A percentile compares a stretch with the other conserved stretches of the same genome.
Evolutionary conservation across 169 alveolate species (phyloP).

Genomic region (Cryptosporidium parvum): DNA sequence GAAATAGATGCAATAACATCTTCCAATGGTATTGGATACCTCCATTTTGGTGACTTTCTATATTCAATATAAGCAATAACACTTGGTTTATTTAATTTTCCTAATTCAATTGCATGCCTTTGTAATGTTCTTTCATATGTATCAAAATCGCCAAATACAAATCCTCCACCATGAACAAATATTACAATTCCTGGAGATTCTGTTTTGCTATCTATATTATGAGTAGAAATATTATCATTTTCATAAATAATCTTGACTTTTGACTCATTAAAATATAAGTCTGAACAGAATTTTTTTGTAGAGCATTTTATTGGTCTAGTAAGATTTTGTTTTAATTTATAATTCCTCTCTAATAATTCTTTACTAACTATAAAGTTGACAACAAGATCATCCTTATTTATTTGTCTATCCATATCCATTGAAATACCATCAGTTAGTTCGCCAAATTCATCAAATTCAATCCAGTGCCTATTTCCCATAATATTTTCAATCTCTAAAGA

Average conservation of each 20-base stretch:
- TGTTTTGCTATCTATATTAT: background rate
- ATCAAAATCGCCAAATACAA: conserved; percentile 42
- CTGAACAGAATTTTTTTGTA: conserved; percentile 5
- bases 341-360: conserved; percentile 13
- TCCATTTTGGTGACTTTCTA: conserved; percentile 75
- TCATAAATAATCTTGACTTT: conserved; percentile 29
- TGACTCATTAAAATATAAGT: conserved; percentile 22
- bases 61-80: conserved; percentile 41
- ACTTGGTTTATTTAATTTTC: conserved; percentile 31
- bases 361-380: conserved; percentile 29
- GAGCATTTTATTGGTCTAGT: conserved; percentile 12
- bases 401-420: conserved; percentile 4
- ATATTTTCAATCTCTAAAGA: background rate
- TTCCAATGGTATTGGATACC: conserved; percentile 59
- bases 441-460: conserved; percentile 7
- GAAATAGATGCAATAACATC: conserved; percentile 49
- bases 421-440: conserved; percentile 20
- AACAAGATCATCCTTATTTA: conserved; percentile 15
- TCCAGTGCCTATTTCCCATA: conserved; percentile 10
- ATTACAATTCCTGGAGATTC: conserved; percentile 40
- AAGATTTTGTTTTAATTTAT: background rate
- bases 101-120: conserved; percentile 52
- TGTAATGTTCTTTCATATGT: conserved; percentile 16
- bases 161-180: conserved; percentile 63
- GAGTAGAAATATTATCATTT: background rate